Base-by-base conservation (phyloP, 495 filamentous ascomycete genomes). In the Stereocaulon alpinum region DNA sequence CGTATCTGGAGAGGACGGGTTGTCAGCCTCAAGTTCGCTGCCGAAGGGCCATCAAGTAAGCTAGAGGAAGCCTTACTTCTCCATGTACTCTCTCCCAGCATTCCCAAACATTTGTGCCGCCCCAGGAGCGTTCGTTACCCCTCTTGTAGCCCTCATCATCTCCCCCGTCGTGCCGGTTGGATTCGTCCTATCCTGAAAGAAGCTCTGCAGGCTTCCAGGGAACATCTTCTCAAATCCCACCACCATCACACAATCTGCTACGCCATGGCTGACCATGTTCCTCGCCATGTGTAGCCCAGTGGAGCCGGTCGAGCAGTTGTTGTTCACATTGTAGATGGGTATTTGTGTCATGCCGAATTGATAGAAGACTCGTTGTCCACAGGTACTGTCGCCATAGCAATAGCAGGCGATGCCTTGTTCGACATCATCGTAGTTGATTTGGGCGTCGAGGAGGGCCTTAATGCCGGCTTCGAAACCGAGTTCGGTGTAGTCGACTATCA, bases 201-300 rank as follows among this genome's bases (percentile, higher is more conserved):
- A 81, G 51, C 74, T 80, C 71, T 88, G 82, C 61, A 98, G 75
- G 63, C 82, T 86, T n/a, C 93, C 93, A 0, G 88, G 84, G 71
- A 81, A 88, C 93, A 98, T 98, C 81, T 95, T 96, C 78, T 98
- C 93, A 63, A 96, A 98, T 3, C 93, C 93, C 17, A 97, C 82
- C 9, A 96, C 91, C 42, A 98, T 74, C 5, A 93, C 82, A 66
- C 88, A 93, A 69, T 96, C 86, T 2, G 88, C 87, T 3, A 81
- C 86, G 24, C 91, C 90, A 66, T 87, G 76, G 12, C 83, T 76
- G 61, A 96, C 88, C 75, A 93, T 76, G 37, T 83, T 87, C 32
- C 91, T 80, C 4, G 82, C 93, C 83, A 97, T 85, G 63, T 84
- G 80, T 44, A 97, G 73, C 29, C 93, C 93, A 0, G 93, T 95